Evolutionary conservation across 371 early-diverging fungal species (phyloP).

Genomic region (Mucor velutinosus): DNA sequence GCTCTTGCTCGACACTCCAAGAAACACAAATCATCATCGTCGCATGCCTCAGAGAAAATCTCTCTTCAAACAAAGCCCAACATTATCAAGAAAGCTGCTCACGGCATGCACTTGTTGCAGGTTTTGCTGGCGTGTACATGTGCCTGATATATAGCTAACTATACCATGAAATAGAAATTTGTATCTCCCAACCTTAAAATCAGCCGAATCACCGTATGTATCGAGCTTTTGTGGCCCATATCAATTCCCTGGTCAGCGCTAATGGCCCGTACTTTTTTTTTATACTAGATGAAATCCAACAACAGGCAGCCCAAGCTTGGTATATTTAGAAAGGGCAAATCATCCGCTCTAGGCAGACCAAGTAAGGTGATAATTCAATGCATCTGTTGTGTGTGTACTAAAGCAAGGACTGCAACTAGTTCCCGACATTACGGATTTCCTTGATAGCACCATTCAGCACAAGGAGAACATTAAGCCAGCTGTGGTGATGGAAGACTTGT

Average conservation of each 20-base stretch:
- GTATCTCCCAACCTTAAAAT: conserved; percentile 36
- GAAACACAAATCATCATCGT: neutral
- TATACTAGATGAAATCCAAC: neutral
- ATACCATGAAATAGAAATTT: conserved; percentile 26
- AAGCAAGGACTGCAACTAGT: neutral
- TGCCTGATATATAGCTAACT: neutral
- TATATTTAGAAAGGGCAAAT: conserved; percentile 41
- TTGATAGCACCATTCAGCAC: neutral
- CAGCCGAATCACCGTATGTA: conserved; percentile 28
- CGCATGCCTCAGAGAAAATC: neutral
- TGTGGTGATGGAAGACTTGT: neutral
- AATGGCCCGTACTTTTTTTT: neutral
- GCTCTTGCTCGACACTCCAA: neutral
- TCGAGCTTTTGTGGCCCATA: neutral
- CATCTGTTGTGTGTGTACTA: neutral
- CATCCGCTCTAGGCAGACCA: conserved; percentile 29
- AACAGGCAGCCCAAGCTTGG: conserved; percentile 16
- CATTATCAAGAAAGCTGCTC: neutral
- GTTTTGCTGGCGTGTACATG: conserved; percentile 9
- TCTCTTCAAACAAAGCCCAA: neutral
- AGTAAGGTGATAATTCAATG: too few relatives aligned
- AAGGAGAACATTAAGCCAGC: neutral
- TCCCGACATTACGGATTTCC: neutral
- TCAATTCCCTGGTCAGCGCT: neutral
- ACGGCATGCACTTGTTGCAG: conserved; percentile 23